Conservation (phyloP, 2,329 filamentous ascomycete genomes). For the Ceratocystis lukuohia region DNA sequence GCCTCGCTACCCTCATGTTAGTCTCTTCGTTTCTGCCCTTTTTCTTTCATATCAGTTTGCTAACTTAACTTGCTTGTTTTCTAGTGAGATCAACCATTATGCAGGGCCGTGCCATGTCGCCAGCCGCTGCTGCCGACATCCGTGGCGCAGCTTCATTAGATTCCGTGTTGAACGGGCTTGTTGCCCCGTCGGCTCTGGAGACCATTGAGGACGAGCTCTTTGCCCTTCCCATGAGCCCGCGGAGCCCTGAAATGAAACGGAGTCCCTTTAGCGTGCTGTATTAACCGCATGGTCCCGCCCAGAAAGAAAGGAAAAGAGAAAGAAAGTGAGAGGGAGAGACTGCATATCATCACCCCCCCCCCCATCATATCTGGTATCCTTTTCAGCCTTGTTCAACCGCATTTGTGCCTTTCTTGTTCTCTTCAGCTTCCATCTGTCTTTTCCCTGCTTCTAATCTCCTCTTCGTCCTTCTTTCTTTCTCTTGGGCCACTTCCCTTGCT, state of each 20-base stretch:
- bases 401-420: not conserved
- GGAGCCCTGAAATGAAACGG: slow-evolving; percentile 72
- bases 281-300: not conserved
- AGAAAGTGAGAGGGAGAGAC: not conserved
- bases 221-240: slow-evolving; percentile 71
- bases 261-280: slow-evolving; percentile 58
- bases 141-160: slow-evolving; percentile 15
- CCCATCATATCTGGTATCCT: not conserved
- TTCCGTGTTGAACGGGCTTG: slow-evolving; percentile 12
- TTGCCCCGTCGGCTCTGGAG: not conserved
- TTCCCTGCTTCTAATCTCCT: not conserved
- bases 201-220: slow-evolving; percentile 66
- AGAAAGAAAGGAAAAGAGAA: not conserved
- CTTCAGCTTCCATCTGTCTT: not conserved
- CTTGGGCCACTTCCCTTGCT: slow-evolving; percentile 1
- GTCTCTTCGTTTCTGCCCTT: not conserved
- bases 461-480: not conserved
- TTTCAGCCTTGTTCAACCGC: not conserved
- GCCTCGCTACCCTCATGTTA: slow-evolving; percentile 16
- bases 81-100: slow-evolving; percentile 18
- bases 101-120: slow-evolving; percentile 19
- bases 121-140: slow-evolving; percentile 9
- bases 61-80: not conserved
- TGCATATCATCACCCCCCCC: not conserved
- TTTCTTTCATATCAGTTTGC: not conserved